These are phyloP conservation scores for Candida ipomoeae DNA, from an alignment of 805 yeast genomes.

Conservation along the genomic window DNA sequence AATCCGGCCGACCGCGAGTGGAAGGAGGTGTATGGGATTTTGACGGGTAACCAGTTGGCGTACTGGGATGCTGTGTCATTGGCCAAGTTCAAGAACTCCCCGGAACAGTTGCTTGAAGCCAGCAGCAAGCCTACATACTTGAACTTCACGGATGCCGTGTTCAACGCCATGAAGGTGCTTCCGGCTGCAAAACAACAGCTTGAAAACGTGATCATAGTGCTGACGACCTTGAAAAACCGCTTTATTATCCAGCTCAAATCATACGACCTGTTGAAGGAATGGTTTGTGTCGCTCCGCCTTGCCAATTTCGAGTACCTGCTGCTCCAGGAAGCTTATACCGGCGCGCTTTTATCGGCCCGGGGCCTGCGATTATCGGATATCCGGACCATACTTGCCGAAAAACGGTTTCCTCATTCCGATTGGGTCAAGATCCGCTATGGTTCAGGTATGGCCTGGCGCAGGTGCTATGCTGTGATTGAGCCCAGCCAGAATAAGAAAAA, in stretches of 20 bases:
- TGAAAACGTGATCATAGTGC: conserved; percentile 77
- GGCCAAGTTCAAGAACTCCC: conserved; percentile 49
- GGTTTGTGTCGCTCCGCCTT: conserved; percentile 83
- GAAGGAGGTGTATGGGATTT: conserved; percentile 89
- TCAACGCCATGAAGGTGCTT: conserved; percentile 63
- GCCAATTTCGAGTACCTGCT: conserved; percentile 76
- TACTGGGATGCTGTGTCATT: conserved; percentile 81
- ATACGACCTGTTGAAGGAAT: conserved; percentile 56
- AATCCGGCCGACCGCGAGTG: conserved; percentile 78
- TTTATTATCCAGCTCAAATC: conserved; percentile 75
- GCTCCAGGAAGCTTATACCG: conserved; percentile 94
- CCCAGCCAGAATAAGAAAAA: conserved; percentile 54
- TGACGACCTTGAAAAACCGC: conserved; percentile 89
- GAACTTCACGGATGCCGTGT: conserved; percentile 85
- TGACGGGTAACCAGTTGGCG: conserved; percentile 87
- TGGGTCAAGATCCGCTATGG: conserved; percentile 96
- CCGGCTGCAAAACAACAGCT: conserved; percentile 63
- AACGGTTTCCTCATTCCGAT: conserved; percentile 83
- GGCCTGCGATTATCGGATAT: conserved; percentile 87
- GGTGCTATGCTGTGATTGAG: conserved; percentile 86
- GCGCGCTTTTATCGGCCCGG: conserved; percentile 86
- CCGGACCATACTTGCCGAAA: conserved; percentile 75
- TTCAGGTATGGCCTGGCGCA: conserved; percentile 95
- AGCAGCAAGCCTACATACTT: conserved; percentile 78
- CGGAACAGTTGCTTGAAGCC: conserved; percentile 52